A percentile compares a stretch with the other conserved stretches of the same genome.
Conservation (phyloP, 1,284 basidiomycete genomes). For the Hymenochaete sp. region DNA sequence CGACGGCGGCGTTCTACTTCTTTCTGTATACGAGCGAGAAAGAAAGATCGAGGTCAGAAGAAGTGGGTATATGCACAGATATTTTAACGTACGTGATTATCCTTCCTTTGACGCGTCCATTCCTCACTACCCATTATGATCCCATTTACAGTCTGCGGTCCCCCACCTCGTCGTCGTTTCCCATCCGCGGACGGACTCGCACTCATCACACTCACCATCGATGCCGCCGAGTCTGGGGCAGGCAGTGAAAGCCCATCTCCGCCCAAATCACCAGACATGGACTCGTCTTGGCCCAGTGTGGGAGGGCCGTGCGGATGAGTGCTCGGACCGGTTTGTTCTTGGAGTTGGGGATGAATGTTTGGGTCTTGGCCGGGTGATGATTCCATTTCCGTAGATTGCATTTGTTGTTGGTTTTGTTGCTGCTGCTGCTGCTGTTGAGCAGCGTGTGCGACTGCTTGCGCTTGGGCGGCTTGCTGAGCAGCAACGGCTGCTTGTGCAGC, state of each 20-base stretch:
- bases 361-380: background rate
- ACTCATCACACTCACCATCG: background rate
- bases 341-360: slow-evolving; percentile 17
- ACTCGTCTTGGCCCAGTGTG: slow-evolving; percentile 9
- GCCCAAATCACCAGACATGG: too few species aligned
- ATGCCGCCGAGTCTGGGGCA: background rate
- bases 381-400: too few species aligned
- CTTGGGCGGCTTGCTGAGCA: slow-evolving; percentile 17
- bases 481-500: slow-evolving; percentile 19
- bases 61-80: slow-evolving; percentile 11
- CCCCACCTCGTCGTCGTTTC: background rate
- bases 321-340: slow-evolving; percentile 17
- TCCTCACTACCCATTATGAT: slow-evolving; percentile 65
- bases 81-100: slow-evolving; percentile 61
- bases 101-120: slow-evolving; percentile 75
- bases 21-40: too few species aligned
- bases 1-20: slow-evolving; percentile 92
- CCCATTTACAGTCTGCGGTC: slow-evolving; percentile 17
- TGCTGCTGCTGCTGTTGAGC: too few species aligned
- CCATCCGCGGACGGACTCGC: background rate
- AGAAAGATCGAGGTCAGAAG: background rate
- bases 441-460: background rate
- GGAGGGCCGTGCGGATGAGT: slow-evolving; percentile 18
- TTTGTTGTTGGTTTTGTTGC: too few species aligned
- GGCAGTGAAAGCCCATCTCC: too few species aligned